Conservation (phyloP, 148 eudicot genomes). For the Rhododendron kiyosumense region DNA sequence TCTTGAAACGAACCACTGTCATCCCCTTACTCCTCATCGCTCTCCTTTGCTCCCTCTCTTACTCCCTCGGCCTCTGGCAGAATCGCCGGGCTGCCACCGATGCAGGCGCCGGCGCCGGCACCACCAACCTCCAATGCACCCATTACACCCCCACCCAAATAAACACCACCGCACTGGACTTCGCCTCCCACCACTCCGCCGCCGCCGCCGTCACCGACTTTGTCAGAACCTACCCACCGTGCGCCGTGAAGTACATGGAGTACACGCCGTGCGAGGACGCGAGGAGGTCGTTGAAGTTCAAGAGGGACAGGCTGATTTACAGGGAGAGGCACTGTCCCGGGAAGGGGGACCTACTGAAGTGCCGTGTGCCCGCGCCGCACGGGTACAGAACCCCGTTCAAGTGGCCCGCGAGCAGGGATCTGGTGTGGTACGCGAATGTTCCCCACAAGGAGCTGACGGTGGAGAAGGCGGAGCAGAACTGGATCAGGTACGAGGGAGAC, state of each 20-base stretch:
- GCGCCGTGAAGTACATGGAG: constrained; percentile 37
- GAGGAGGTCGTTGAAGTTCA: constrained; percentile 40
- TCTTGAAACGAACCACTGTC: constrained; percentile 13
- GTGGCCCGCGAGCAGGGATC: constrained; percentile 76
- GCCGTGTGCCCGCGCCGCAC: constrained; percentile 64
- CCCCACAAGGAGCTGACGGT: constrained; percentile 75
- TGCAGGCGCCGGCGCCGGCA: not conserved
- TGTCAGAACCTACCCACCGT: constrained; percentile 33
- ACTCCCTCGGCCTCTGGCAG: constrained; percentile 46
- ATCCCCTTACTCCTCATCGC: constrained; percentile 14
- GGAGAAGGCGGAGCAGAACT: constrained; percentile 80
- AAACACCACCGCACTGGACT: constrained; percentile 25
- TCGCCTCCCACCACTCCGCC: constrained; percentile 44
- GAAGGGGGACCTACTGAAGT: constrained; percentile 39
- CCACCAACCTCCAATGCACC: not conserved
- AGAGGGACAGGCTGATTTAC: constrained; percentile 26
- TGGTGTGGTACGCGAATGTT: constrained; percentile 65
- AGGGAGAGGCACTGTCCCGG: constrained; percentile 72
- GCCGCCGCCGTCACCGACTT: not conserved
- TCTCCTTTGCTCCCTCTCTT: constrained; percentile 44
- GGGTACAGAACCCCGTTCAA: constrained; percentile 67
- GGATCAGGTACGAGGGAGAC: constrained; percentile 69
- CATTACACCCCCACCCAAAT: not conserved
- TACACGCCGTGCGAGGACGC: constrained; percentile 79
- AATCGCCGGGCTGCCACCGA: constrained; percentile 13